A percentile compares a stretch with the other conserved stretches of the same genome.
Conservation (phyloP, 495 filamentous ascomycete genomes). For the Aspergillus asperescens region DNA sequence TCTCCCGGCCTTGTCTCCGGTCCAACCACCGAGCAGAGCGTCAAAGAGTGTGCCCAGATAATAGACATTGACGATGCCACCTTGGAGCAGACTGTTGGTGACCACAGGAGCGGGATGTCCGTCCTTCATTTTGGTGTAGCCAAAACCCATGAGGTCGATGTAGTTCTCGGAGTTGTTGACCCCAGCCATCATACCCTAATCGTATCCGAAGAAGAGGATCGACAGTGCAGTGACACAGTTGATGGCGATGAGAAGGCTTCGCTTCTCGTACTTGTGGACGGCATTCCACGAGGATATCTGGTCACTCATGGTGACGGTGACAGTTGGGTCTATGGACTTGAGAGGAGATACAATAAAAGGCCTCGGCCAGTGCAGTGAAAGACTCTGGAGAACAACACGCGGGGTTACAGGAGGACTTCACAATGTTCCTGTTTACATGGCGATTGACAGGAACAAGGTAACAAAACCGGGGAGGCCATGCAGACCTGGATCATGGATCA, state of each 20-base stretch:
- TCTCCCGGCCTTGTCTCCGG: constrained; percentile 56
- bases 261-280: constrained; percentile 58
- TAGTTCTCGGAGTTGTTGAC: constrained; percentile 65
- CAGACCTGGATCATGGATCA: background rate
- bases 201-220: constrained; percentile 60
- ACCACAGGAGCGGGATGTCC: constrained; percentile 47
- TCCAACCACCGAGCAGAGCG: constrained; percentile 54
- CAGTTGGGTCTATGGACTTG: background rate
- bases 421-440: background rate
- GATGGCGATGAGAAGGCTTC: constrained; percentile 56
- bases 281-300: constrained; percentile 52
- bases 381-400: background rate
- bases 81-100: constrained; percentile 58
- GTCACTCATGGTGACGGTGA: constrained; percentile 35
- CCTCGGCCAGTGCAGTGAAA: no score
- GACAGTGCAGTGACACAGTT: constrained; percentile 58
- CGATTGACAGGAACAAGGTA: background rate
- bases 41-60: constrained; percentile 64
- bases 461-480: background rate
- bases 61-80: constrained; percentile 65
- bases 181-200: constrained; percentile 71
- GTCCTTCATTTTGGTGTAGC: constrained; percentile 47
- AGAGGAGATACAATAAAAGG: background rate
- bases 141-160: constrained; percentile 61
- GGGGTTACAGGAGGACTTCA: background rate